phyloP scores from a whole-genome alignment of 148 eudicot genomes.

The Nepenthes gracilis region DNA sequence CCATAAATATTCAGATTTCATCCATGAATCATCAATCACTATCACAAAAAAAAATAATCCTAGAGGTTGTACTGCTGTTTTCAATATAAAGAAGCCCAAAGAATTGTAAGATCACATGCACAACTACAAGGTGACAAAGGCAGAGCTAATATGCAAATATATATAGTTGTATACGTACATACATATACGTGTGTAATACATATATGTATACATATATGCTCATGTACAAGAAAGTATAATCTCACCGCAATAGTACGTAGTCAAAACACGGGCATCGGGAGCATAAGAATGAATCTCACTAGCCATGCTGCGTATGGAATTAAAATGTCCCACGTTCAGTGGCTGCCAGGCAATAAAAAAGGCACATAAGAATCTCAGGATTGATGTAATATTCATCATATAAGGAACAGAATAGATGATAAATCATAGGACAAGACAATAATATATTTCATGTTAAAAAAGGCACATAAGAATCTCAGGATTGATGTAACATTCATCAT shows the following conservation, averaged over 20 bases:
- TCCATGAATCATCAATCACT: too few species aligned
- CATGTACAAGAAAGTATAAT: background rate
- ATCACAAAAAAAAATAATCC: too few species aligned
- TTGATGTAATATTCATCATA: background rate
- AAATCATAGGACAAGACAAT: too few species aligned
- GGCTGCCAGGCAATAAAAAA: slow-evolving; percentile 49
- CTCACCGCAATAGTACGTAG: slow-evolving; percentile 90
- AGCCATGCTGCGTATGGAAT: slow-evolving; percentile 77
- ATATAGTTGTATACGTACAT: too few species aligned
- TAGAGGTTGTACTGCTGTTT: too few species aligned
- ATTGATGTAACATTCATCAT: background rate
- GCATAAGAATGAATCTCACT: slow-evolving; percentile 80
- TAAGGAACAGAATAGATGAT: background rate
- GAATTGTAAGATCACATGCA: too few species aligned
- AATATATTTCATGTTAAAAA: too few species aligned
- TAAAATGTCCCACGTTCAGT: slow-evolving; percentile 72
- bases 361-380: too few species aligned
- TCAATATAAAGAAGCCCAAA: too few species aligned
- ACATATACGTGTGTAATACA: too few species aligned
- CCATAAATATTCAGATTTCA: too few species aligned
- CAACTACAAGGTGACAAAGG: background rate
- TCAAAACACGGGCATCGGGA: slow-evolving; percentile 93
- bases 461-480: background rate
- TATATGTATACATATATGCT: too few species aligned
- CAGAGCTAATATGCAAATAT: background rate